Evolutionary conservation across 2,329 filamentous ascomycete species (phyloP), one percentile per base, ranked within the genome.

Genomic region (Talaromyces sp.): DNA sequence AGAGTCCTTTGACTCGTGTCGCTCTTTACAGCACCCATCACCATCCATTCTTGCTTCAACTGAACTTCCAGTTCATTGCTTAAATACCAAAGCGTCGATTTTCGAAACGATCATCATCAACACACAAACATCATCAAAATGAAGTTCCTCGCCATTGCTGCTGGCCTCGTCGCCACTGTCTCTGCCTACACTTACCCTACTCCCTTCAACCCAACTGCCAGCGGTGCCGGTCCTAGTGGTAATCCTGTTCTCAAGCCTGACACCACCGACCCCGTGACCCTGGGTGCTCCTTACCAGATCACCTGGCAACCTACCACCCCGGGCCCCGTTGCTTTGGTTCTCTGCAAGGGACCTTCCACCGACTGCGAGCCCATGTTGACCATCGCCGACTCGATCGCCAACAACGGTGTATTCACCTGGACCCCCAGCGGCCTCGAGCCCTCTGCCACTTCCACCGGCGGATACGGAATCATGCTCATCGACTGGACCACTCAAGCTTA

Each of bases 381-480:
- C 60, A 77, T 84, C 62, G 79, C 77, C 61, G 78, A 83, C 69
- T 68, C 70, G 62, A 81, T 83, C 70, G 62, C 70, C 66, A 86
- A 87, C 80, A 76, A 69, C 59, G 84, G 84, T 60, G 68, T 65
- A 62, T 85, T 75, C 76, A 50, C 62, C 58, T 86, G 83, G 83
- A 82, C 79, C 43, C 81, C 81, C 41, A 8, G 65, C 74, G 60
- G 69, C 76, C 56, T 62, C 67, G 41, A 79, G 85, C 60, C 74
- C 77, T 78, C 81, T 61, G 68, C 67, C 62, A 78, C 76, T 64
- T 79, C 81, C 61, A 67, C 67, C 60, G 78, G 76, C 64, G 79
- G 77, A 72, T 86, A 86, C 73, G 84, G 84, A 61, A 75, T 87
- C 67, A 77, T 85, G 69, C 72, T 87, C 65, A 81, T 86, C 64